A percentile compares a stretch with the other conserved stretches of the same genome.
These are phyloP conservation scores for Vicia faba DNA, from an alignment of 306 rosid species.

Conservation along the genomic window DNA sequence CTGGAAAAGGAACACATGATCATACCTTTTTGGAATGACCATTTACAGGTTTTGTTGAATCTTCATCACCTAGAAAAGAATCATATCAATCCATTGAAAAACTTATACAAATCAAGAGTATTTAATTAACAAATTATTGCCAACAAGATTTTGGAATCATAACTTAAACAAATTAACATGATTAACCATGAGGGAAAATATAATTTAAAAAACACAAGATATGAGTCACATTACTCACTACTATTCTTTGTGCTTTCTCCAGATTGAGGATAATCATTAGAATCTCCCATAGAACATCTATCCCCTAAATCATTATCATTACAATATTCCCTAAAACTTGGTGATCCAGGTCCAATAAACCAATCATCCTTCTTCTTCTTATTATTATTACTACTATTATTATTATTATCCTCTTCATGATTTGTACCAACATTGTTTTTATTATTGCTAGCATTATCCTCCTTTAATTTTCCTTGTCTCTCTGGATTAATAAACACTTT, in stretches of 20 bases:
- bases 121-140: background rate
- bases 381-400: background rate
- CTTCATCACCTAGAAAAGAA: conserved; percentile 35
- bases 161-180: background rate
- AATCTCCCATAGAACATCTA: background rate
- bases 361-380: conserved; percentile 12
- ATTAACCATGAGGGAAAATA: background rate
- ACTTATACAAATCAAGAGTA: background rate
- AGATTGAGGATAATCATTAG: conserved; percentile 2
- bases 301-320: background rate
- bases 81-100: background rate
- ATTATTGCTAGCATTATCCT: background rate
- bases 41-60: conserved; percentile 15
- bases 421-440: background rate
- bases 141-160: background rate
- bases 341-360: conserved; percentile 43
- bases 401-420: background rate
- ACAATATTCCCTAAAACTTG: conserved; percentile 70
- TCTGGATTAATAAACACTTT: background rate
- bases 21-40: conserved; percentile 38
- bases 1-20: background rate
- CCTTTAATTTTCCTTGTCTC: background rate
- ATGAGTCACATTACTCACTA: conserved; percentile 11
- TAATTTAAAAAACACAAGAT: background rate
- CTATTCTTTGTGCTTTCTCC: conserved; percentile 26